These are phyloP conservation scores for Cicer judaicum DNA, from an alignment of 306 rosid genomes.

Conservation along the genomic window DNA sequence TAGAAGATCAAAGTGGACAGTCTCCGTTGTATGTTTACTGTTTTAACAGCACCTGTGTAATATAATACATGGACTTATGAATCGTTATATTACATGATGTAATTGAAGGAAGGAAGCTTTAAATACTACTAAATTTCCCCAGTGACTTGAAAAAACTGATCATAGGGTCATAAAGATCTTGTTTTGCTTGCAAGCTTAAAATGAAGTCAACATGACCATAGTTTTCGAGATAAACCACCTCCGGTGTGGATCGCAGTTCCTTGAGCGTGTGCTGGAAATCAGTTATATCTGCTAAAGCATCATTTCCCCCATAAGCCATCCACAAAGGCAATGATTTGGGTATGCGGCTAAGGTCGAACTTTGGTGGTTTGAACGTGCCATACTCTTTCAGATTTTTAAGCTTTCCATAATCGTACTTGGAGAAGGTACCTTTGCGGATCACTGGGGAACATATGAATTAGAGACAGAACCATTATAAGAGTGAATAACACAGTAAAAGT, in stretches of 20 bases:
- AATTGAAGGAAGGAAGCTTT: constrained; percentile 29
- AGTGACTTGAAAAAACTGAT: constrained; percentile 58
- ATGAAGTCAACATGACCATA: constrained; percentile 91
- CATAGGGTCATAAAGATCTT: constrained; percentile 77
- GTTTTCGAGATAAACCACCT: constrained; percentile 76
- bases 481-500: constrained; percentile 12
- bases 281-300: constrained; percentile 70
- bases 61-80: constrained; percentile 46
- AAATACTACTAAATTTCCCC: constrained; percentile 48
- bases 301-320: constrained; percentile 93
- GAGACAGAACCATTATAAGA: not conserved
- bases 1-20: not conserved
- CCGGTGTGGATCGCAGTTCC: constrained; percentile 72
- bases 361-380: constrained; percentile 76
- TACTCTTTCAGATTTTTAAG: constrained; percentile 69
- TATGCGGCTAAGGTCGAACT: constrained; percentile 69
- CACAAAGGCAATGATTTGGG: constrained; percentile 84
- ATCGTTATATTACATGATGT: constrained; percentile 39
- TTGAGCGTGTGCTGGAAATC: constrained; percentile 72
- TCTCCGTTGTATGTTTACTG: constrained; percentile 2
- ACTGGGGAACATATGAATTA: constrained; percentile 57
- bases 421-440: constrained; percentile 85
- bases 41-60: constrained; percentile 20
- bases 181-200: constrained; percentile 68
- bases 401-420: constrained; percentile 83